Evolutionary conservation across 2,329 filamentous ascomycete genomes (phyloP).

Genomic region (Monosporascus sp.): DNA sequence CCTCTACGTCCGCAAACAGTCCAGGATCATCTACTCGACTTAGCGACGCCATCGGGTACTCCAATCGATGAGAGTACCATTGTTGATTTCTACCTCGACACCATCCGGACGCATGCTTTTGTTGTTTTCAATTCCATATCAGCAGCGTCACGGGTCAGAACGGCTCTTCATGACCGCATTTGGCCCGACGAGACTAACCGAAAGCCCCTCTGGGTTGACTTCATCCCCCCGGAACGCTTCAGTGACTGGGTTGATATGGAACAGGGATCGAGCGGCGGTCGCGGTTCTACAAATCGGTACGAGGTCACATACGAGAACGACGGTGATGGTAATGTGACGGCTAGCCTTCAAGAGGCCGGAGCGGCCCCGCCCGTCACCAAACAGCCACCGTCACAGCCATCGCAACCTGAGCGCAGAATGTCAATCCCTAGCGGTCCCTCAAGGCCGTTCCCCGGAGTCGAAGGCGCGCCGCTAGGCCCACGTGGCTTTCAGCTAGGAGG

Average conservation of each 20-base stretch:
- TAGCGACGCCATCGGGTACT: constrained; percentile 57
- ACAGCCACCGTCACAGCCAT: constrained; percentile 8
- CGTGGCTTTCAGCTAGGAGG: constrained; percentile 31
- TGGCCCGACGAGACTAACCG: constrained; percentile 87
- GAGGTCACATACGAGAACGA: constrained; percentile 66
- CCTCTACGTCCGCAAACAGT: constrained; percentile 68
- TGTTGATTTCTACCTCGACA: constrained; percentile 71
- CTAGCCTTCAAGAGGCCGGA: constrained; percentile 48
- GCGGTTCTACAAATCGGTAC: constrained; percentile 50
- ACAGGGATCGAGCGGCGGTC: constrained; percentile 38
- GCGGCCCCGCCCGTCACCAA: constrained; percentile 16
- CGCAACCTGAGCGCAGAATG: constrained; percentile 15
- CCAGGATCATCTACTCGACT: constrained; percentile 60
- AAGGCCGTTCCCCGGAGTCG: constrained; percentile 23
- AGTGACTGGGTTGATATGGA: constrained; percentile 70
- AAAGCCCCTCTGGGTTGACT: constrained; percentile 84
- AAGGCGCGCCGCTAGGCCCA: constrained; percentile 33
- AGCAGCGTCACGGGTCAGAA: constrained; percentile 72
- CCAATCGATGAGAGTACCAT: constrained; percentile 52
- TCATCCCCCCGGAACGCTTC: constrained; percentile 72
- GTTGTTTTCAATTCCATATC: constrained; percentile 63
- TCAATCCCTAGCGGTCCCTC: constrained; percentile 27
- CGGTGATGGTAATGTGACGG: constrained; percentile 48
- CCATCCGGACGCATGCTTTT: constrained; percentile 83
- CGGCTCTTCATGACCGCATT: constrained; percentile 67